Conservation (phyloP, 2,329 filamentous ascomycete genomes). For the Emergomyces orientalis region DNA sequence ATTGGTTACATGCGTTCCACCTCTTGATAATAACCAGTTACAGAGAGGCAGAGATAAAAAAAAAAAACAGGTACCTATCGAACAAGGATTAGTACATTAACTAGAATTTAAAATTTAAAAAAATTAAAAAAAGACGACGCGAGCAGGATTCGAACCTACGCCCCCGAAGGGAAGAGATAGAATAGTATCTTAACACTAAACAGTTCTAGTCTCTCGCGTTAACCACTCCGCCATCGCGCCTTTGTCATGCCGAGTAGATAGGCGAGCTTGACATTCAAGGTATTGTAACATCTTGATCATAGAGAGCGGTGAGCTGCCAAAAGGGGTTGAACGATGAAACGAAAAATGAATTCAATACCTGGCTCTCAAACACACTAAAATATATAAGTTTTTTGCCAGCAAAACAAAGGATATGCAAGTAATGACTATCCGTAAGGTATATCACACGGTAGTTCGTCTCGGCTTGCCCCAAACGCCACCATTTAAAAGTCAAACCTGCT, state of each 20-base stretch:
- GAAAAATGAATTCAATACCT: not conserved
- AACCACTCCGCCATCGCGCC: conserved; percentile 9
- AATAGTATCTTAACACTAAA: not conserved
- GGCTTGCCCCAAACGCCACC: not conserved
- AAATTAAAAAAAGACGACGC: not conserved
- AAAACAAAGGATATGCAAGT: conserved; percentile 1
- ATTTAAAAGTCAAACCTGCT: not conserved
- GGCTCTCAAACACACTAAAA: not conserved
- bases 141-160: conserved; percentile 8
- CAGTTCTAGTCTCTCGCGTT: conserved; percentile 8
- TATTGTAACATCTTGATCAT: not conserved
- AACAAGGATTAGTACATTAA: too few species aligned
- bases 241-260: not conserved
- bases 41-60: too few species aligned
- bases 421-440: not conserved
- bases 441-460: not conserved
- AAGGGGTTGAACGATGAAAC: too few species aligned
- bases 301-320: too few species aligned
- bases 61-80: too few species aligned
- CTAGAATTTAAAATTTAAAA: not conserved
- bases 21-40: too few species aligned
- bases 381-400: not conserved
- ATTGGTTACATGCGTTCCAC: too few species aligned
- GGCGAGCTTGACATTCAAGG: not conserved
- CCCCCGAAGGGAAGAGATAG: conserved; percentile 8